phyloP scores from a whole-genome alignment of 2,329 filamentous ascomycete species.

The Ceratocystis colombiana region DNA sequence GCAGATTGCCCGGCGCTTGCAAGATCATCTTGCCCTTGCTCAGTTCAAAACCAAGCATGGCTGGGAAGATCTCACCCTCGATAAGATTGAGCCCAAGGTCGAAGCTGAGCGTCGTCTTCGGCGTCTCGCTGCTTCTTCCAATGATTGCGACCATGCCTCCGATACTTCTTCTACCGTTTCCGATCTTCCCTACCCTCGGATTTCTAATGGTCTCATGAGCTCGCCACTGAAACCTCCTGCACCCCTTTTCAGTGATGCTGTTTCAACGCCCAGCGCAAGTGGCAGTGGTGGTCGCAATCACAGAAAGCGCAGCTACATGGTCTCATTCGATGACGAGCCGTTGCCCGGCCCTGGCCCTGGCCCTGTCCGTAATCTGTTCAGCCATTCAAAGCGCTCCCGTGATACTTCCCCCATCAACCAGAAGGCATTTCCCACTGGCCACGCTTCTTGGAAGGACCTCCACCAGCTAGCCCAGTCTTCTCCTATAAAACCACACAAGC shows the following conservation, averaged over 20 bases:
- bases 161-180: conserved; percentile 80
- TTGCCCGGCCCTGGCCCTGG: conserved; percentile 28
- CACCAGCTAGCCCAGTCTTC: conserved; percentile 77
- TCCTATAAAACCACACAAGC: conserved; percentile 55
- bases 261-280: conserved; percentile 55
- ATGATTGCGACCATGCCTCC: conserved; percentile 64
- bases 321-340: conserved; percentile 44
- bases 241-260: conserved; percentile 73
- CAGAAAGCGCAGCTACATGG: conserved; percentile 54
- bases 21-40: conserved; percentile 87
- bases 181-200: conserved; percentile 56
- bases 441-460: conserved; percentile 63
- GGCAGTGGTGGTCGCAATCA: conserved; percentile 44
- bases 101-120: conserved; percentile 69
- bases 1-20: conserved; percentile 84
- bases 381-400: conserved; percentile 60
- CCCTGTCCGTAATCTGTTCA: conserved; percentile 34
- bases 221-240: conserved; percentile 62
- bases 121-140: conserved; percentile 39
- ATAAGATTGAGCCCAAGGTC: conserved; percentile 73
- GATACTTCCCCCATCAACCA: conserved; percentile 48
- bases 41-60: conserved; percentile 96
- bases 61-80: conserved; percentile 81
- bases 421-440: conserved; percentile 45
- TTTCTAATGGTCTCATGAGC: conserved; percentile 58